A percentile compares a stretch with the other conserved stretches of the same genome.
These are phyloP conservation scores for Irpex sp. DNA, from an alignment of 1,284 basidiomycete species.

Conservation along the genomic window DNA sequence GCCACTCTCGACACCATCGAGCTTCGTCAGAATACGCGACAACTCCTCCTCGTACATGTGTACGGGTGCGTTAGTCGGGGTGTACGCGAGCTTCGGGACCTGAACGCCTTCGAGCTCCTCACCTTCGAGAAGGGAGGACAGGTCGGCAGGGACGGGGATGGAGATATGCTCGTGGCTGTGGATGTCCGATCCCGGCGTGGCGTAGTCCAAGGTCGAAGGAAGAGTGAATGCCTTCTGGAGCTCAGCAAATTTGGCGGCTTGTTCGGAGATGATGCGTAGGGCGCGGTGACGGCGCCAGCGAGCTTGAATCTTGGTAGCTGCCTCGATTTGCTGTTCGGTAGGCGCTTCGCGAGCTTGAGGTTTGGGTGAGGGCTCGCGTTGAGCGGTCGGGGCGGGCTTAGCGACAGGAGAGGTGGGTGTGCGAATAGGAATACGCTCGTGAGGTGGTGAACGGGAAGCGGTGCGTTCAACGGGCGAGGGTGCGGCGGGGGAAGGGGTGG, in stretches of 20 bases:
- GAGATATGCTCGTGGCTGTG: constrained; percentile 7
- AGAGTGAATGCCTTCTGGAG: constrained; percentile 21
- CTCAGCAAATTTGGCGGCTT: constrained; percentile 21
- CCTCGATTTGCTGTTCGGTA: constrained; percentile 17
- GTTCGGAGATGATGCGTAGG: constrained; percentile 18
- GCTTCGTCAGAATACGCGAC: constrained; percentile 55
- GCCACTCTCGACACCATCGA: constrained; percentile 66
- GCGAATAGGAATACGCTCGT: neutral
- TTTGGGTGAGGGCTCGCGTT: constrained; percentile 4
- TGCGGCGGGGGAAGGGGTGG: neutral
- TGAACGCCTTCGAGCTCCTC: constrained; percentile 13
- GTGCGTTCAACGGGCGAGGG: constrained; percentile 1
- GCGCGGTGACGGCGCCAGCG: constrained; percentile 23
- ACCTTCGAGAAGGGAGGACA: constrained; percentile 1
- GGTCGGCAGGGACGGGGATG: constrained; percentile 5
- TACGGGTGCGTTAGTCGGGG: constrained; percentile 41
- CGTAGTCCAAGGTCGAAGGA: constrained; percentile 24
- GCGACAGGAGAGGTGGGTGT: neutral
- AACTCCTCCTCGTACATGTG: constrained; percentile 52
- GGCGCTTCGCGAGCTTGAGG: constrained; percentile 9
- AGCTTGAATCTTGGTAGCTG: constrained; percentile 26
- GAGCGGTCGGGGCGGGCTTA: neutral
- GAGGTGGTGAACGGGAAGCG: constrained; percentile 2
- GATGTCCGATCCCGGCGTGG: neutral
- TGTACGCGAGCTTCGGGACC: constrained; percentile 32